Evolutionary conservation across 1,139 yeast species (phyloP), one percentile per base, ranked within the genome.

Genomic region (Candida sp.): DNA sequence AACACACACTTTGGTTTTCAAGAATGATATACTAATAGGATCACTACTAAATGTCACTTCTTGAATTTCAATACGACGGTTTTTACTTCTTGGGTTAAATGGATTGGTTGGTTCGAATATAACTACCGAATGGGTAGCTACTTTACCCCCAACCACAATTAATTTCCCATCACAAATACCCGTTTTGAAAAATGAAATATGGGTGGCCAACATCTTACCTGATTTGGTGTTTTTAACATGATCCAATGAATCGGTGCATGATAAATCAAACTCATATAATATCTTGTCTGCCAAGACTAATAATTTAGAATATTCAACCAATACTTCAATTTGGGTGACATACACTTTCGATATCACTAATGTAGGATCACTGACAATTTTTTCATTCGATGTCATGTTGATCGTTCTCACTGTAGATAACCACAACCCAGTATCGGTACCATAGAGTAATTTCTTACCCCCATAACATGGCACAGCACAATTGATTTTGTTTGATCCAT

Each of bases 401-500:
- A 73, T 73, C 9, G 77, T 66, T 35, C 79, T 59, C 35, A 77
- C 79, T 0, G 87, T 80, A 39, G 95, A 82, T 39, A 89, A 81
- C 76, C 87, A 95, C 5, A 93, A 83, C 7, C 99, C 99, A 3
- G 84, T 78, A 59, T 90, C 96, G 0, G 98, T 90, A 40, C 98
- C 98, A 57, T 88, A 91, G 39, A 93, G 64, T 52, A 91, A 68
- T 62, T 91, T 88, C 51, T 96, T 80, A 22, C 99, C 98, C 45
- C 97, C 97, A 58, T 93, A 96, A 61, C 91, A 85, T 29, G 97
- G 96, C 33, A 88, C 91, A 25, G 93, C 95, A 70, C 98, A 90
- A 57, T 88, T 90, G 53, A 93, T 89, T 50, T 85, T 81, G 49
- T 73, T 73, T 58, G 88, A 87, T 22, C 84, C 82, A 39, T 72